Evolutionary conservation across 106 monocot genomes (phyloP).

Genomic region (Dioscorea alata): DNA sequence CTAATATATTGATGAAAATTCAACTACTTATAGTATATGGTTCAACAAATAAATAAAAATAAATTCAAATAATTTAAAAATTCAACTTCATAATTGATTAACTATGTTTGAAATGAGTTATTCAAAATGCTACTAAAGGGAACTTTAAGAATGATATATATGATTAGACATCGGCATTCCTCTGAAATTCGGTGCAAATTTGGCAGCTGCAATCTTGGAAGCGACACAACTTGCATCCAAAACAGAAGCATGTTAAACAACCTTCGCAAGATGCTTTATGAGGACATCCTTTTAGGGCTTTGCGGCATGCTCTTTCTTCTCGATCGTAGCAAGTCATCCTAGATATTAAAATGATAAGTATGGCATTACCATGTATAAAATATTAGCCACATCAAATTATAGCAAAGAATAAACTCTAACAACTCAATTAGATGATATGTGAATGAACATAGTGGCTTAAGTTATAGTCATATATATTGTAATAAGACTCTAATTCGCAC

Average conservation of each 20-base stretch:
- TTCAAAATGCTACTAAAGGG: too few species aligned
- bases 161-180: constrained; percentile 26
- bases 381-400: neutral
- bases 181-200: constrained; percentile 64
- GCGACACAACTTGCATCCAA: constrained; percentile 78
- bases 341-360: neutral
- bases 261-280: constrained; percentile 60
- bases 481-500: neutral
- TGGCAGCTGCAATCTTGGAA: constrained; percentile 84
- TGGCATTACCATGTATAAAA: neutral
- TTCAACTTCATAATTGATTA: too few species aligned
- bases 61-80: too few species aligned
- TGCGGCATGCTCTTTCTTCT: constrained; percentile 74
- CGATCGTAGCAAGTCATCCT: constrained; percentile 62
- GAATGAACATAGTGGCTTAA: neutral
- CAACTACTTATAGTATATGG: too few species aligned
- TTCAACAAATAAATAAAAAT: too few species aligned
- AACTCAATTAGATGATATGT: too few species aligned
- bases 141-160: too few species aligned
- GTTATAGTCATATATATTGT: neutral
- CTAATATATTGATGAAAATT: too few species aligned
- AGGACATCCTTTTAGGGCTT: constrained; percentile 60
- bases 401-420: neutral
- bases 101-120: too few species aligned
- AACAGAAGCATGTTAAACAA: constrained; percentile 83